phyloP scores from a whole-genome alignment of 768 basidiomycete species.

The Trametes elegans region DNA sequence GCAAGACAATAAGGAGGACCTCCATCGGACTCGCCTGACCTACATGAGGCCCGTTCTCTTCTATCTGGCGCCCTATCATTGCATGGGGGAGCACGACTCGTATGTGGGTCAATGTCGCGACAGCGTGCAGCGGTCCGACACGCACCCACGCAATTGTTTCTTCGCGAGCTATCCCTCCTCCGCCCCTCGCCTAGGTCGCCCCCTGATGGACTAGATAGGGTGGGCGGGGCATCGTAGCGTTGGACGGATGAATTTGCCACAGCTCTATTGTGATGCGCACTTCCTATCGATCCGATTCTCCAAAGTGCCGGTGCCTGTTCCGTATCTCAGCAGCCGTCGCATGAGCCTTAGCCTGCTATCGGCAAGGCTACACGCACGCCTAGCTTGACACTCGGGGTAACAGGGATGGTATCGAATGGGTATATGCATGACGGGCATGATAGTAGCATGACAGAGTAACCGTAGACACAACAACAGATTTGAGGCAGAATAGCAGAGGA shows the following conservation, averaged over 20 bases:
- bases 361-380: no score
- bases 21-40: conserved; percentile 7
- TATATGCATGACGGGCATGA: not conserved
- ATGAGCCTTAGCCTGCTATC: no score
- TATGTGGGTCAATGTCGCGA: conserved; percentile 11
- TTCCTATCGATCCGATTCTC: not conserved
- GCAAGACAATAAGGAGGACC: conserved; percentile 21
- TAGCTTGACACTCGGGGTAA: not conserved
- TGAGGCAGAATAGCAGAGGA: not conserved
- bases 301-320: not conserved
- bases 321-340: no score
- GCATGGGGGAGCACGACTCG: not conserved
- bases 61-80: not conserved
- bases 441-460: not conserved
- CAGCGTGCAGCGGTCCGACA: no score
- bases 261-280: not conserved
- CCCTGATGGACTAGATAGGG: conserved; percentile 1
- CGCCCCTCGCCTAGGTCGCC: not conserved
- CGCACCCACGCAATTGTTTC: conserved; percentile 12
- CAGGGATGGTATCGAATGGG: no score
- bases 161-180: not conserved
- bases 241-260: not conserved
- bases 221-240: not conserved
- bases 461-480: not conserved
- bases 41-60: not conserved